Percentiles rank a stretch among this genome's conserved stretches.
Evolutionary conservation across 2,329 filamentous ascomycete genomes (phyloP).

Genomic region (Graphium sp.): DNA sequence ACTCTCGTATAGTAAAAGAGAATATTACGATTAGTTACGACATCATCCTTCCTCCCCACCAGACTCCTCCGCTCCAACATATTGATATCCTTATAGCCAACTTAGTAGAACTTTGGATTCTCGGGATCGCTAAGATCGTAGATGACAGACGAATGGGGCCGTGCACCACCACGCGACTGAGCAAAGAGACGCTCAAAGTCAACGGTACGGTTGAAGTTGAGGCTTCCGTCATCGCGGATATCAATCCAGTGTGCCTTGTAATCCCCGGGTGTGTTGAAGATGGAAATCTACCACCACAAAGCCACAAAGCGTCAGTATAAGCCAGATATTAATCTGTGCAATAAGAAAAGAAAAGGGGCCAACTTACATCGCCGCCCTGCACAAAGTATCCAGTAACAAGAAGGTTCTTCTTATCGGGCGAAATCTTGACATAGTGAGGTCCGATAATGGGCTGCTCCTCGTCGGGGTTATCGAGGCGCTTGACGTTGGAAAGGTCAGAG

Average conservation of each 20-base stretch:
- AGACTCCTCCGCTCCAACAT: no score
- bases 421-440: constrained; percentile 47
- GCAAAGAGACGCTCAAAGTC: constrained; percentile 36
- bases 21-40: no score
- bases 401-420: constrained; percentile 46
- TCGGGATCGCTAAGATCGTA: constrained; percentile 38
- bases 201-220: constrained; percentile 42
- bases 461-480: constrained; percentile 42
- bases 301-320: neutral
- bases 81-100: neutral
- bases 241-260: constrained; percentile 48
- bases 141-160: constrained; percentile 37
- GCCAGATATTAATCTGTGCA: constrained; percentile 6
- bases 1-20: no score
- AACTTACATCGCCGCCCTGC: constrained; percentile 32
- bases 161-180: constrained; percentile 32
- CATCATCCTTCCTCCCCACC: no score
- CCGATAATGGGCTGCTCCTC: constrained; percentile 41
- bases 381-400: constrained; percentile 52
- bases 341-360: neutral
- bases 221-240: constrained; percentile 31
- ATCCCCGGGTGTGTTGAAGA: constrained; percentile 43
- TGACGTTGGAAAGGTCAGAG: constrained; percentile 39
- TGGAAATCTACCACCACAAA: constrained; percentile 21
- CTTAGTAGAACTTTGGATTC: constrained; percentile 29